phyloP scores from a whole-genome alignment of 768 basidiomycete genomes.

The Mycena pura region DNA sequence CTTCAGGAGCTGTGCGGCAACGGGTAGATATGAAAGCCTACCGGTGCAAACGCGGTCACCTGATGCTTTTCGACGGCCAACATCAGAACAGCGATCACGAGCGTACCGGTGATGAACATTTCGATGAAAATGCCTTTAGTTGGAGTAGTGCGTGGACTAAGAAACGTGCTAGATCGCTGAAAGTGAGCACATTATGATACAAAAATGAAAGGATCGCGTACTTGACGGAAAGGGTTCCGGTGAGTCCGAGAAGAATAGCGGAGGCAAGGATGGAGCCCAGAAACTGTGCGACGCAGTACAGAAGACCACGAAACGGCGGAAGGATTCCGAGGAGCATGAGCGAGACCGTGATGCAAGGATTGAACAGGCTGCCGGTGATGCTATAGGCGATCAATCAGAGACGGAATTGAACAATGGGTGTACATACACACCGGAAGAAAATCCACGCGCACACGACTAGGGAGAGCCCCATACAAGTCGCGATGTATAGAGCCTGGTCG shows the following conservation, averaged over 20 bases:
- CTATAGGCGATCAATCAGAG: background rate
- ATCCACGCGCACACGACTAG: slow-evolving; percentile 71
- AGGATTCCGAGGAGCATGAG: slow-evolving; percentile 64
- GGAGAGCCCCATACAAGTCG: slow-evolving; percentile 65
- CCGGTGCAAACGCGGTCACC: slow-evolving; percentile 72
- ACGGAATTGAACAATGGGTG: background rate
- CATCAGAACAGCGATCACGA: slow-evolving; percentile 74
- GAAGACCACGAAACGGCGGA: slow-evolving; percentile 58
- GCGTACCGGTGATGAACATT: slow-evolving; percentile 68
- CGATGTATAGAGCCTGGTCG: slow-evolving; percentile 59
- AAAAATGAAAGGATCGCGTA: slow-evolving; percentile 33
- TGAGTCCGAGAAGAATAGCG: slow-evolving; percentile 59
- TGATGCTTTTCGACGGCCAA: slow-evolving; percentile 74
- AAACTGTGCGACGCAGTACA: slow-evolving; percentile 69
- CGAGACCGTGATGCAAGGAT: slow-evolving; percentile 66
- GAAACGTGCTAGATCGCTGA: slow-evolving; percentile 48
- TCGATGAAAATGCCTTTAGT: slow-evolving; percentile 74
- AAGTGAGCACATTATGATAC: slow-evolving; percentile 3
- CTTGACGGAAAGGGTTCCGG: slow-evolving; percentile 63
- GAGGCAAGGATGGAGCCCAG: slow-evolving; percentile 65
- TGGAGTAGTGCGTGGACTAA: slow-evolving; percentile 52
- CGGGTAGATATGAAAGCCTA: slow-evolving; percentile 32
- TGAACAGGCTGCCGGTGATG: slow-evolving; percentile 68
- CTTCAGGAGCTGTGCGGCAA: background rate
- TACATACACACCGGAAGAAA: slow-evolving; percentile 56